phyloP scores from a whole-genome alignment of 2,329 filamentous ascomycete genomes.

The Fusarium keratoplasticum region DNA sequence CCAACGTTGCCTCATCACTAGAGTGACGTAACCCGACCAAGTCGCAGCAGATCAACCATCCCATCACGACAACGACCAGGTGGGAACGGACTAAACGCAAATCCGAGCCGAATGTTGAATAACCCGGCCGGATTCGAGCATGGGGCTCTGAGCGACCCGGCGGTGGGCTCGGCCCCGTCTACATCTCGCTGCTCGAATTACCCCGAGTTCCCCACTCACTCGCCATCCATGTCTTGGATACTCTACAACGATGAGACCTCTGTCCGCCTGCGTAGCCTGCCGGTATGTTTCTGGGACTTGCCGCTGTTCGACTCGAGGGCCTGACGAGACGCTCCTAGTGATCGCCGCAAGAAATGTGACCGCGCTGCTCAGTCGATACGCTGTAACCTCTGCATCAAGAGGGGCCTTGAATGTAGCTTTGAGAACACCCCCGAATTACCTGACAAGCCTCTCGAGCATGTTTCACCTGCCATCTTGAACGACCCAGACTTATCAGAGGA shows the following conservation, averaged over 20 bases:
- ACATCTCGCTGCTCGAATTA: not conserved
- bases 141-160: not conserved
- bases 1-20: not conserved
- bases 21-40: conserved; percentile 2
- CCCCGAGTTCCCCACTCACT: not conserved
- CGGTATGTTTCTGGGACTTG: not conserved
- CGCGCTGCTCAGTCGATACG: not conserved
- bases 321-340: not conserved
- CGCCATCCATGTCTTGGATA: not conserved
- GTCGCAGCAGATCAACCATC: not conserved
- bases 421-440: not conserved
- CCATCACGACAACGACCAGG: not conserved
- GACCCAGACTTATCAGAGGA: not conserved
- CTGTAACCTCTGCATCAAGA: not conserved
- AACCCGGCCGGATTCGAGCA: not conserved
- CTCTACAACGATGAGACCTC: not conserved
- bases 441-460: not conserved
- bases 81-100: conserved; percentile 1
- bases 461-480: not conserved
- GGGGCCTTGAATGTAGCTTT: not conserved
- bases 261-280: not conserved
- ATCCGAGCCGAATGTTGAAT: conserved; percentile 3
- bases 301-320: not conserved
- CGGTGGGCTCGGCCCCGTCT: not conserved
- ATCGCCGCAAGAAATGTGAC: conserved; percentile 4